Evolutionary conservation across 139 green algal genomes (phyloP), one percentile per base, ranked within the genome.

Genomic region (Haematococcus lacustris): DNA sequence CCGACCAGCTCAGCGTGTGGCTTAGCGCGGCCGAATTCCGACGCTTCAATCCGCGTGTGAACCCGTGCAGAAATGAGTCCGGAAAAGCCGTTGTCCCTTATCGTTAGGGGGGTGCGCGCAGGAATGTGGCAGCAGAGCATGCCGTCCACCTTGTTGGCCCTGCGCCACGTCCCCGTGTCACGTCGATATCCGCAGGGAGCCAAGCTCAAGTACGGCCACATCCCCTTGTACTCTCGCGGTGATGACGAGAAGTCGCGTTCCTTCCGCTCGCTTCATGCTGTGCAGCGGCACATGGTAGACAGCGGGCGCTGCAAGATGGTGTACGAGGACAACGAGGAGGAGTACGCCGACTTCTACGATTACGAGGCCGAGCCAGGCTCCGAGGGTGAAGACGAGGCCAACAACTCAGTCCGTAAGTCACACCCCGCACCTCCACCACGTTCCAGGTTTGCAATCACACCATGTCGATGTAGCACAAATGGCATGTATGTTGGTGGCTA

Each of bases 201-300:
- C 34, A 96, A 96, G 81, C 77, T 96, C 73, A 76, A 88, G 63
- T 76, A 84, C 32, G 86, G 86, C 35, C 71, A 83, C 38, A 82
- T 97, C 25, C 87, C 93, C n/a, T 76, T 98, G 53, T 94, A 95
- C 80, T 81, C 77, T 3, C 77, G 84, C 0, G 93, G 92, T 37
- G 79, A 92, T 59, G 89, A 96, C 66, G 61, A 73, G 25, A 80
- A 86, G 34, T 79, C 80, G 9, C 88, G 87, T 78, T 81, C 88
- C 77, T 94, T 97, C 66, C 61, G 71, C 9, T 88, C 75, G 6
- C 75, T 96, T 59, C 90, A 97, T 70, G 92, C 88, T 3, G 92
- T 97, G 39, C 93, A 97, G 82, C 84, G 89, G 26, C 92, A 98
- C 82, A 98, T 98, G 93, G 85, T 96, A 51, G 93, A 98, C 83